A percentile compares a stretch with the other conserved stretches of the same genome.
phyloP scores from a whole-genome alignment of 2,329 filamentous ascomycete species.

The Phialemoniopsis sp. region DNA sequence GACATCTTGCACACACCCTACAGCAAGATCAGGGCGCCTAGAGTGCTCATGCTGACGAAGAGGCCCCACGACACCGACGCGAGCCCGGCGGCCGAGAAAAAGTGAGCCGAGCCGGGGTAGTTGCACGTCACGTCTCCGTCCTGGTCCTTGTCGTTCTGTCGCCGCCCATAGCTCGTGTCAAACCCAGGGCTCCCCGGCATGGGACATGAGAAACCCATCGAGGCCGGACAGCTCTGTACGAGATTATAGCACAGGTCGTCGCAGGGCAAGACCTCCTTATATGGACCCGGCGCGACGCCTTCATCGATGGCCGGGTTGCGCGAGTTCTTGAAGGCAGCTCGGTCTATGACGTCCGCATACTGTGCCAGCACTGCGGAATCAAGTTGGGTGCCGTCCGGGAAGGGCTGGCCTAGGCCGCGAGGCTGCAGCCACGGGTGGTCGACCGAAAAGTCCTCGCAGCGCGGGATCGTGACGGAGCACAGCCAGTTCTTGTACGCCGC shows the following conservation, averaged over 20 bases:
- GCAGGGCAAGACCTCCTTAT: slow-evolving; percentile 90
- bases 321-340: slow-evolving; percentile 46
- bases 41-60: slow-evolving; percentile 4
- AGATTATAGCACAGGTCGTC: slow-evolving; percentile 83
- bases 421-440: slow-evolving; percentile 50
- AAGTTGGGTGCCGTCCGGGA: slow-evolving; percentile 63
- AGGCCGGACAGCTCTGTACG: slow-evolving; percentile 77
- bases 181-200: slow-evolving; percentile 30
- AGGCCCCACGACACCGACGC: slow-evolving; percentile 15
- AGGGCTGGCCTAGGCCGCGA: slow-evolving; percentile 68
- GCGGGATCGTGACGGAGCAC: slow-evolving; percentile 87
- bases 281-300: slow-evolving; percentile 74
- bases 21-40: slow-evolving; percentile 1
- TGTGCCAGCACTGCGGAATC: slow-evolving; percentile 27
- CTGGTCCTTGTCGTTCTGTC: slow-evolving; percentile 8
- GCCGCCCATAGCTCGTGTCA: slow-evolving; percentile 39
- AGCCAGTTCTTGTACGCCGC: slow-evolving; percentile 90
- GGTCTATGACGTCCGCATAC: slow-evolving; percentile 14
- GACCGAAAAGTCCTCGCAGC: slow-evolving; percentile 78
- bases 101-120: slow-evolving; percentile 56
- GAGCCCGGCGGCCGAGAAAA: slow-evolving; percentile 27
- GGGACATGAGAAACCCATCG: slow-evolving; percentile 75
- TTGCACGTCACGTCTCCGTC: slow-evolving; percentile 45
- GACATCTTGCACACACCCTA: background rate
- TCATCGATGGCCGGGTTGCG: slow-evolving; percentile 72